These are phyloP conservation scores for Dalbergia cultrata DNA, from an alignment of 306 rosid species.

Conservation along the genomic window DNA sequence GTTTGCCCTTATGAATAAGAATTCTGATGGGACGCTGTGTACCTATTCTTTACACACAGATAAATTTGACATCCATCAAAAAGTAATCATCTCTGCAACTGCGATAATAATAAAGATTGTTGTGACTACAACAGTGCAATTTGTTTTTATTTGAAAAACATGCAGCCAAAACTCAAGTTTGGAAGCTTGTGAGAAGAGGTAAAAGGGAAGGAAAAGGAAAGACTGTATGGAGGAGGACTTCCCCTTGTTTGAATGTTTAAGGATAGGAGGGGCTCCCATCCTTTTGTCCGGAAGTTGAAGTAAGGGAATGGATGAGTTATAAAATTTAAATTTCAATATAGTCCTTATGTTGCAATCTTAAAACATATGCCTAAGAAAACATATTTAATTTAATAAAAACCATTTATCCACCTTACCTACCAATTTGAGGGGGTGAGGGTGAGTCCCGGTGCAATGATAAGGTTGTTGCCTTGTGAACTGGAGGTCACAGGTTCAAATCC, in stretches of 20 bases:
- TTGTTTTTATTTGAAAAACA: background rate
- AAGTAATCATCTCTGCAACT: constrained; percentile 24
- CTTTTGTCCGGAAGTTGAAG: background rate
- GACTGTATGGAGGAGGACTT: background rate
- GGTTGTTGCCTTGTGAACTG: too few species aligned
- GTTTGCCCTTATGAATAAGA: constrained; percentile 38
- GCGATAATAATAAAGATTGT: background rate
- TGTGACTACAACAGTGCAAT: constrained; percentile 5
- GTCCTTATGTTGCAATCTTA: background rate
- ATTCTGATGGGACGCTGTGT: constrained; percentile 11
- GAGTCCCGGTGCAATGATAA: too few species aligned
- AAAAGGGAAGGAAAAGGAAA: background rate
- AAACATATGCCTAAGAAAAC: background rate
- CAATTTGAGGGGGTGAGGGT: background rate
- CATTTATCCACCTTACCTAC: background rate
- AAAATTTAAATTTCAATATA: background rate
- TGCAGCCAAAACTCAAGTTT: constrained; percentile 17
- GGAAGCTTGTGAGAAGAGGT: background rate
- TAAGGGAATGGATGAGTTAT: background rate
- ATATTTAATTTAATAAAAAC: background rate
- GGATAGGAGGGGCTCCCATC: background rate
- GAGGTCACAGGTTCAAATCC: too few species aligned
- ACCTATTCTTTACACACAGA: constrained; percentile 26
- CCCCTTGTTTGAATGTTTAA: background rate
- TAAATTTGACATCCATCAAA: constrained; percentile 3